A percentile compares a stretch with the other conserved stretches of the same genome.
Conservation (phyloP, 1,139 yeast genomes). For the Candida gigantensis region DNA sequence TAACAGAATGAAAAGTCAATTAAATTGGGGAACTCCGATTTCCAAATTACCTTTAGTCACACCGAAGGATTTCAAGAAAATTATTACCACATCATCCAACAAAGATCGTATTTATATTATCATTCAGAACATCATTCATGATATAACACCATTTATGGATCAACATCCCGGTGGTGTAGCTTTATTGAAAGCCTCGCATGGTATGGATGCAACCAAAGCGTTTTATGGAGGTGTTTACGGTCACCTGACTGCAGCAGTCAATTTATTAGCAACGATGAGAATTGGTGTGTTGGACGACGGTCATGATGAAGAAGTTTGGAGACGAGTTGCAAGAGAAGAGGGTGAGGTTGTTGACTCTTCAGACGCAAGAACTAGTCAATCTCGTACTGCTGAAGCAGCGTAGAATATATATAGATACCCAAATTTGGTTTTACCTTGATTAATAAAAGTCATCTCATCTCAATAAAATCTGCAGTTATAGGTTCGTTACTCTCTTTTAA, state of each 20-base stretch:
- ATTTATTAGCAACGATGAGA: conserved; percentile 73
- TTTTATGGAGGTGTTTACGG: conserved; percentile 76
- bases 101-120: conserved; percentile 44
- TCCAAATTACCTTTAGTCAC: conserved; percentile 60
- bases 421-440: no score
- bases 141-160: conserved; percentile 68
- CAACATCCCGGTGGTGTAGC: conserved; percentile 76
- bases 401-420: conserved; percentile 15
- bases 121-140: conserved; percentile 63
- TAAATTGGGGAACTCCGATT: conserved; percentile 79
- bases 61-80: conserved; percentile 50
- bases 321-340: conserved; percentile 45
- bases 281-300: conserved; percentile 77
- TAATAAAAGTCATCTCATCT: no score
- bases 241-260: conserved; percentile 74
- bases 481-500: no score
- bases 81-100: conserved; percentile 36
- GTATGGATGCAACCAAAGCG: conserved; percentile 72
- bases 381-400: conserved; percentile 49
- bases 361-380: conserved; percentile 23
- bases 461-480: no score
- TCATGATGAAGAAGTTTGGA: conserved; percentile 83
- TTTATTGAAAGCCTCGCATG: conserved; percentile 60
- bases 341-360: conserved; percentile 32
- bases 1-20: conserved; percentile 59